A percentile compares a stretch with the other conserved stretches of the same genome.
These are phyloP conservation scores for Tolypocladium album DNA, from an alignment of 2,329 filamentous ascomycete genomes.

Conservation along the genomic window DNA sequence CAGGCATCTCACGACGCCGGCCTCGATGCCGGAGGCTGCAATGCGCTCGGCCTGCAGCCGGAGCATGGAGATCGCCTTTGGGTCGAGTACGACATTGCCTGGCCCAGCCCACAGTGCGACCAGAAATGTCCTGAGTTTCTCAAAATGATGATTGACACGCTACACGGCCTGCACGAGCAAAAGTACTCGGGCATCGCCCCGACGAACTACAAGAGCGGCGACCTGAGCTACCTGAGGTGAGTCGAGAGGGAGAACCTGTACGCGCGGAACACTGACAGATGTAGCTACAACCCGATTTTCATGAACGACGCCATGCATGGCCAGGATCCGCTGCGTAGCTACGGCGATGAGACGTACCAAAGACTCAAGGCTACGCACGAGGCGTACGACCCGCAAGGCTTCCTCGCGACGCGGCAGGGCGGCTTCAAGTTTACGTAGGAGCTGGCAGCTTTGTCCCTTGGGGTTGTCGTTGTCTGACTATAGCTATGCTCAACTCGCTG, in stretches of 20 bases:
- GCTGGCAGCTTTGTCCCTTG: not conserved
- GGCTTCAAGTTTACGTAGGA: constrained; percentile 3
- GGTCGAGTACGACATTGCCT: constrained; percentile 19
- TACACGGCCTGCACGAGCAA: constrained; percentile 6
- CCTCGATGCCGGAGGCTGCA: constrained; percentile 6
- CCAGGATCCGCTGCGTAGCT: constrained; percentile 9
- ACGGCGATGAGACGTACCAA: constrained; percentile 6
- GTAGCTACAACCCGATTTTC: constrained; percentile 12
- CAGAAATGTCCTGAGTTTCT: constrained; percentile 5
- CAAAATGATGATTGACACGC: constrained; percentile 1
- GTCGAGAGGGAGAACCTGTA: not conserved
- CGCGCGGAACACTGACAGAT: not conserved
- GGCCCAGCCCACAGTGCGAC: constrained; percentile 12
- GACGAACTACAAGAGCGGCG: constrained; percentile 10
- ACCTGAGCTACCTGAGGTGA: constrained; percentile 8
- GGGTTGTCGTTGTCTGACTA: not conserved
- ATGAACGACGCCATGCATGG: constrained; percentile 11
- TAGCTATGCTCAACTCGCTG: not conserved
- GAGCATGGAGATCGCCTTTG: constrained; percentile 15
- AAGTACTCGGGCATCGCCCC: constrained; percentile 9
- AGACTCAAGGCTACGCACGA: constrained; percentile 5
- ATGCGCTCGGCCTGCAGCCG: constrained; percentile 14
- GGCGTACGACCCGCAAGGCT: constrained; percentile 6
- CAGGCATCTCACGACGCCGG: constrained; percentile 3
- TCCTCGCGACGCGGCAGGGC: constrained; percentile 5